Conservation (phyloP, 1,139 yeast species). For the Kluyveromyces marxianus region DNA sequence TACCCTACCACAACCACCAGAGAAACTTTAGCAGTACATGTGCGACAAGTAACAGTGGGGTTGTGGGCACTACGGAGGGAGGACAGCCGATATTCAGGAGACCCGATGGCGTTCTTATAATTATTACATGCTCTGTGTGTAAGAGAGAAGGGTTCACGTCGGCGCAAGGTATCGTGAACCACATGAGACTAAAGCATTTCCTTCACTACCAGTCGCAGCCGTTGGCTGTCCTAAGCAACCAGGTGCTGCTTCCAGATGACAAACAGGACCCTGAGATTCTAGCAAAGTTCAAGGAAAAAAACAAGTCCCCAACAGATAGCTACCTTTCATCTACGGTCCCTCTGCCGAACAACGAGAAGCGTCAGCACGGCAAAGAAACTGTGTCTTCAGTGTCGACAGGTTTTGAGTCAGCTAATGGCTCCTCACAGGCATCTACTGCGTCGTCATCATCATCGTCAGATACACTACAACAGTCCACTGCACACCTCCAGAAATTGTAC, state of each 20-base stretch:
- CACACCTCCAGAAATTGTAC: slow-evolving; percentile 25
- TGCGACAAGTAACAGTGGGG: slow-evolving; percentile 30
- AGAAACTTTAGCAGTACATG: slow-evolving; percentile 33
- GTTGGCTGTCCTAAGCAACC: slow-evolving; percentile 67
- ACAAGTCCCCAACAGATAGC: slow-evolving; percentile 29
- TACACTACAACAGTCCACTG: slow-evolving; percentile 7
- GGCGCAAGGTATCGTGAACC: slow-evolving; percentile 76
- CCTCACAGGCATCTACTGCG: too few species aligned
- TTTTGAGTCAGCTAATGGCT: background rate
- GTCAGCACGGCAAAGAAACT: background rate
- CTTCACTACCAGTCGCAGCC: slow-evolving; percentile 68
- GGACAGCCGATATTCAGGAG: slow-evolving; percentile 55
- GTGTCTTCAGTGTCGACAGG: slow-evolving; percentile 3
- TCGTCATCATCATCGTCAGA: background rate
- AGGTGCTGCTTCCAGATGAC: slow-evolving; percentile 46
- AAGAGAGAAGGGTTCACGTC: slow-evolving; percentile 63
- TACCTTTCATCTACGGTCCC: slow-evolving; percentile 15
- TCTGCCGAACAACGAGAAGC: slow-evolving; percentile 1
- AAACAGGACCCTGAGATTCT: slow-evolving; percentile 57
- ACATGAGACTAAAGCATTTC: slow-evolving; percentile 67
- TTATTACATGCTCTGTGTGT: slow-evolving; percentile 63
- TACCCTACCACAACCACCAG: slow-evolving; percentile 25
- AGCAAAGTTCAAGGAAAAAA: slow-evolving; percentile 36
- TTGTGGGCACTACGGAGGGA: slow-evolving; percentile 30
- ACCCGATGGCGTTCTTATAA: slow-evolving; percentile 64